phyloP scores from a whole-genome alignment of 345 rosid genomes.

The Noccaea caerulescens region DNA sequence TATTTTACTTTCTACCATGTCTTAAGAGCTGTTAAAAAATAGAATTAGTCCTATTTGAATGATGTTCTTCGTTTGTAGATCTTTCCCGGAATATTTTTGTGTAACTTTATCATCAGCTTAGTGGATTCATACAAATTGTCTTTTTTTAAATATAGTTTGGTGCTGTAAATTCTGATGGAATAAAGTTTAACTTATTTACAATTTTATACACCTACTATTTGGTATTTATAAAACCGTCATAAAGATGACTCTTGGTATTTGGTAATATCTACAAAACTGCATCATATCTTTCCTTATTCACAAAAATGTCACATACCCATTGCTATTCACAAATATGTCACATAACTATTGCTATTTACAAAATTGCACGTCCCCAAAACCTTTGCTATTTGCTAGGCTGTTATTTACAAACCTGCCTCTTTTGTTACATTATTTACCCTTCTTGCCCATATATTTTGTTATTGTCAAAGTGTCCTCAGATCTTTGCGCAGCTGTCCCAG shows the following conservation, averaged over 20 bases:
- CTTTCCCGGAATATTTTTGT: conserved; percentile 5
- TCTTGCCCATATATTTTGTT: too few relatives aligned
- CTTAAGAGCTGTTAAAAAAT: conserved; percentile 35
- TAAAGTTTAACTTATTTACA: background rate
- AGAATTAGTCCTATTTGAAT: conserved; percentile 36
- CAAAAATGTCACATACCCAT: background rate
- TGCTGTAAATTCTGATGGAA: background rate
- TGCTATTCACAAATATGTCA: background rate
- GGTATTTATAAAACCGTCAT: too few relatives aligned
- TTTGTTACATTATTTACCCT: too few relatives aligned
- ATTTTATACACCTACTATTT: too few relatives aligned
- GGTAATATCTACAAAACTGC: background rate
- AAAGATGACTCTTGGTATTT: too few relatives aligned
- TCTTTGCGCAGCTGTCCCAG: too few relatives aligned
- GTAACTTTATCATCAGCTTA: background rate
- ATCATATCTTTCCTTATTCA: too few relatives aligned
- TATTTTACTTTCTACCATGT: conserved; percentile 34
- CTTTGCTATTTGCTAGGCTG: too few relatives aligned
- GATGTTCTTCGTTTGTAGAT: conserved; percentile 24
- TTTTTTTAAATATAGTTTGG: too few relatives aligned
- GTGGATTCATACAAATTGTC: conserved; percentile 11
- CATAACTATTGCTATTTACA: background rate
- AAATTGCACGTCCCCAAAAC: too few relatives aligned
- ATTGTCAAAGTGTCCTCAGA: background rate
- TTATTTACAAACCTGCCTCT: too few relatives aligned